Evolutionary conservation across 805 yeast species (phyloP), one percentile per base, ranked within the genome.

Genomic region (Kazachstania psychrophila): DNA sequence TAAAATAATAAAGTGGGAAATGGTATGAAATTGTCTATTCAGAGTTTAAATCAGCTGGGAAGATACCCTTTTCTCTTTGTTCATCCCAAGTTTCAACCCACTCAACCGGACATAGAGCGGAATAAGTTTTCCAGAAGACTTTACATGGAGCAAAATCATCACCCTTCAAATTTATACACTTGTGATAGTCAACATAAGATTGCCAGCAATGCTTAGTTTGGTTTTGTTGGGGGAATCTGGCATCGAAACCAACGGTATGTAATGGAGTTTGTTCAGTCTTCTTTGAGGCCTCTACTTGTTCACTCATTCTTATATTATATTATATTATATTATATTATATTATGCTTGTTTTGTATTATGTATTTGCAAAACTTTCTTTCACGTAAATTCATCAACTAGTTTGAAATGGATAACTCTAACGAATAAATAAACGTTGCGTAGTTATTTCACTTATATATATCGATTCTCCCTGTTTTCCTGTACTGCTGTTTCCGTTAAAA

Each of bases 181-280:
- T 88, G 80, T 83, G 92, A 78, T 89, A 92, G 68, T 92, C 98
- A 58, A 92, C 86, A 71, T 89, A 92, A 53, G 89, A 75, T 72
- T 89, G 96, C 79, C 89, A 94, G 74, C 97, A 92, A 74, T 89
- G 96, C 71, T 82, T 87, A 57, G 96, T 85, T 70, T 89, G 98
- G 78, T 89, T 89, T 66, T 79, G 88, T 73, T 86, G 77, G 51
- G 98, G 97, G 78, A 88, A 88, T 66, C 96, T 80, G 58, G 94
- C 81, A 65, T 84, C 94, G 70, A 82, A 82, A 44, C 81, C 82
- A 58, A 76, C 79, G 40, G 81, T 77, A 53, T 67, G 73, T 50
- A 75, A 61, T 51, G 72, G 72, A 51, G 66, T 54, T 40, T 60
- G 68, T 37, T 52, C 56, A 37, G 56, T 46, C 14, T 50, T 43